These are phyloP conservation scores for Fallopia convolvulus DNA, from an alignment of 148 eudicot species.

Conservation along the genomic window DNA sequence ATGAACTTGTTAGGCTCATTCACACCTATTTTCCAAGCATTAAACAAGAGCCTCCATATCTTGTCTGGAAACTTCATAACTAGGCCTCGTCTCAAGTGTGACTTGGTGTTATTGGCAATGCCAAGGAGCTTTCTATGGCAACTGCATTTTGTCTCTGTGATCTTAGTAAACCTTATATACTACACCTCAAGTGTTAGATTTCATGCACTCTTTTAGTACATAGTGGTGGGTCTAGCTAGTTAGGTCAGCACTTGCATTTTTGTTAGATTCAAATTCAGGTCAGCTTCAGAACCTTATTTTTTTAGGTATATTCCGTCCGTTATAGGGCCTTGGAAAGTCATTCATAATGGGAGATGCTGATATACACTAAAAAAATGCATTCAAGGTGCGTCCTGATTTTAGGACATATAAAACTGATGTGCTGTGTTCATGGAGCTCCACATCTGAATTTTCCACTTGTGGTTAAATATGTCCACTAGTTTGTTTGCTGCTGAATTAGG, in stretches of 20 bases:
- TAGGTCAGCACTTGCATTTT: not conserved
- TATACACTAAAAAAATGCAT: no score
- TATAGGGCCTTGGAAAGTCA: not conserved
- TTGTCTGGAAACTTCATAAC: constrained; percentile 18
- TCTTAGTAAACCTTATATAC: no score
- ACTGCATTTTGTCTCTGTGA: not conserved
- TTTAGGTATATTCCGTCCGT: not conserved
- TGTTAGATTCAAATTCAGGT: not conserved
- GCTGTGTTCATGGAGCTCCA: no score
- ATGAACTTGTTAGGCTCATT: constrained; percentile 60
- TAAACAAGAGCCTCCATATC: constrained; percentile 36
- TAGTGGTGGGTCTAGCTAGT: not conserved
- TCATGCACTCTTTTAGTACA: no score
- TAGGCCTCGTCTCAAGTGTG: constrained; percentile 3
- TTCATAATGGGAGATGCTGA: not conserved
- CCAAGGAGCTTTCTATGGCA: not conserved
- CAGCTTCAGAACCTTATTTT: not conserved
- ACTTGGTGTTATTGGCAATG: no score
- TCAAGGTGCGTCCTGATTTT: no score
- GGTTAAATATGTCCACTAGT: no score
- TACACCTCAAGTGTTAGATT: no score
- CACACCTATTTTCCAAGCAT: constrained; percentile 53
- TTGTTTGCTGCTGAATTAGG: no score
- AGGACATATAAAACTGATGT: no score
- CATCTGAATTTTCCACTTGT: no score